phyloP scores from a whole-genome alignment of 805 yeast species.

The Debaryomyces hansenii region DNA sequence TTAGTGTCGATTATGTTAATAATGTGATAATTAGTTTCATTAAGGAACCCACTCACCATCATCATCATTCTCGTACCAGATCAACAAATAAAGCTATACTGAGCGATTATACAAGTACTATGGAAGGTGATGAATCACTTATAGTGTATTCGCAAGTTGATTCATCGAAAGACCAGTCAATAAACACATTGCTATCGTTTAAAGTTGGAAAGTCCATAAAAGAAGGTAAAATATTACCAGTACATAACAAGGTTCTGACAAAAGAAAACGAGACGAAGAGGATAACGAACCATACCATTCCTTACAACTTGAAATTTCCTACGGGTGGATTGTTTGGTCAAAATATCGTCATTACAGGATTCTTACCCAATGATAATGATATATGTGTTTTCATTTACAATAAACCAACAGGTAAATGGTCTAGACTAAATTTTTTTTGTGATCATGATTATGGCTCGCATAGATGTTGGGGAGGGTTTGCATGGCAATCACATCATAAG shows the following conservation, averaged over 20 bases:
- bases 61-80: no score
- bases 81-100: background rate
- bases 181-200: constrained; percentile 36
- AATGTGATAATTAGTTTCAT: constrained; percentile 34
- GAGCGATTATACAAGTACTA: background rate
- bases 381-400: constrained; percentile 52
- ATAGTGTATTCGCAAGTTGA: constrained; percentile 33
- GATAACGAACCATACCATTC: constrained; percentile 37
- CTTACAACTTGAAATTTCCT: constrained; percentile 52
- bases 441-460: constrained; percentile 55
- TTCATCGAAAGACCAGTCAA: constrained; percentile 5
- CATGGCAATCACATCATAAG: constrained; percentile 79
- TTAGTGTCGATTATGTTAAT: constrained; percentile 32
- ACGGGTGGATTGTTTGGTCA: constrained; percentile 67
- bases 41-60: constrained; percentile 22
- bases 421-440: constrained; percentile 54
- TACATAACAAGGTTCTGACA: constrained; percentile 22
- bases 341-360: constrained; percentile 63
- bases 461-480: constrained; percentile 65
- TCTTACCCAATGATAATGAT: constrained; percentile 46
- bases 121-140: constrained; percentile 24
- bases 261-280: background rate
- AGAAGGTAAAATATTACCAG: constrained; percentile 29
- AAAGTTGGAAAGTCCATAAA: constrained; percentile 33
- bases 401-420: constrained; percentile 61